phyloP scores from a whole-genome alignment of 345 rosid species.

The Syzygium aqueum region DNA sequence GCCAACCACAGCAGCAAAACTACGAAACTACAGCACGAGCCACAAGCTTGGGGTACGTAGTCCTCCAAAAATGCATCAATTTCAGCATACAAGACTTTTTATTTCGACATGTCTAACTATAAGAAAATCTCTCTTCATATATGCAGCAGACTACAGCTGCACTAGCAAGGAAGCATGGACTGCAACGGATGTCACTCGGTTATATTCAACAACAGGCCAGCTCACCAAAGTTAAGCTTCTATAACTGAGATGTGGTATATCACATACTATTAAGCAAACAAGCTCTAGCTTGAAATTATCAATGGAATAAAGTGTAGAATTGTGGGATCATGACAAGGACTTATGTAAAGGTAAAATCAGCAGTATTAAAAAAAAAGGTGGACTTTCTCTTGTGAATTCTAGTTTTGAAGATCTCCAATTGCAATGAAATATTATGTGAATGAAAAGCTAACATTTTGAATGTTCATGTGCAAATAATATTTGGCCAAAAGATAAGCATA shows the following conservation, averaged over 20 bases:
- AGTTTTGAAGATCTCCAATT: background rate
- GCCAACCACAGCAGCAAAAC: constrained; percentile 51
- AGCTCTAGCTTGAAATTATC: background rate
- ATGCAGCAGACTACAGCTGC: constrained; percentile 54
- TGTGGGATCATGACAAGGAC: background rate
- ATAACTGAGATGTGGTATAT: constrained; percentile 16
- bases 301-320: constrained; percentile 2
- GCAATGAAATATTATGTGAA: background rate
- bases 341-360: background rate
- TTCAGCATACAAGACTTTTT: background rate
- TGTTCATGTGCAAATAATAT: background rate
- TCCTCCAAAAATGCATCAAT: constrained; percentile 8
- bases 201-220: constrained; percentile 3
- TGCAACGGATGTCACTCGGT: constrained; percentile 8
- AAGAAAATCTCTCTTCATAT: constrained; percentile 13
- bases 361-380: background rate
- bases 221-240: constrained; percentile 25
- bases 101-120: constrained; percentile 1
- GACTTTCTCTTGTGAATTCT: background rate
- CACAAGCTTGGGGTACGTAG: constrained; percentile 49
- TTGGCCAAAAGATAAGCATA: background rate
- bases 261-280: background rate
- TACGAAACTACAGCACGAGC: constrained; percentile 32
- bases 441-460: background rate
- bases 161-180: constrained; percentile 19